Evolutionary conservation across 2,329 filamentous ascomycete genomes (phyloP).

Genomic region (Bipolaris oryzae): DNA sequence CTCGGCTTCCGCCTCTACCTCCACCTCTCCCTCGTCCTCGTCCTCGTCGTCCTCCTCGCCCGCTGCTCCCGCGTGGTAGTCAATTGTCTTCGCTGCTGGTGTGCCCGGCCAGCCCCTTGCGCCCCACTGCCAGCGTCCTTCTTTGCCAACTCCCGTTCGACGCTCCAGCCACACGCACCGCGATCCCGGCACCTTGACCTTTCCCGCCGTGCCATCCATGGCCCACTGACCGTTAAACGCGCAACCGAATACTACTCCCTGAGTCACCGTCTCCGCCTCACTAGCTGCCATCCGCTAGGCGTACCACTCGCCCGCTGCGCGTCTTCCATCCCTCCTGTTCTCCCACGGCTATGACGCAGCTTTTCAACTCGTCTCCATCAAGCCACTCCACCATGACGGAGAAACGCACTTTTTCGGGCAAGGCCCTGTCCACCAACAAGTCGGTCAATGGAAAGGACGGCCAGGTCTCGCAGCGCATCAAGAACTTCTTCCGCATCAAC

Average conservation of each 20-base stretch:
- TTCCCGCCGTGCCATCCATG: constrained; percentile 41
- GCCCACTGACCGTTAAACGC: constrained; percentile 41
- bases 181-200: constrained; percentile 11
- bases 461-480: constrained; percentile 68
- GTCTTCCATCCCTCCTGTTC: constrained; percentile 4
- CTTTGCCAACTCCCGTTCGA: constrained; percentile 28
- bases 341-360: constrained; percentile 48
- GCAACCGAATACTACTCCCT: constrained; percentile 21
- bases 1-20: background rate
- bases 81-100: constrained; percentile 3
- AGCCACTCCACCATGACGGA: constrained; percentile 49
- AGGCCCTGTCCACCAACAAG: constrained; percentile 54
- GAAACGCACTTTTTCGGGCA: constrained; percentile 58
- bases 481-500: constrained; percentile 72
- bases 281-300: constrained; percentile 4
- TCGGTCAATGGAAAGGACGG: constrained; percentile 56
- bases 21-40: constrained; percentile 7
- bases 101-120: constrained; percentile 6
- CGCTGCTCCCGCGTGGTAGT: constrained; percentile 5
- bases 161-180: constrained; percentile 32
- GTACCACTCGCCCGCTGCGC: constrained; percentile 3
- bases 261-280: constrained; percentile 9
- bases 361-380: constrained; percentile 50
- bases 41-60: background rate
- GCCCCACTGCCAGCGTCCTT: constrained; percentile 28